phyloP scores from a whole-genome alignment of 75 land plant genomes.

The Pinus tabuliformis region DNA sequence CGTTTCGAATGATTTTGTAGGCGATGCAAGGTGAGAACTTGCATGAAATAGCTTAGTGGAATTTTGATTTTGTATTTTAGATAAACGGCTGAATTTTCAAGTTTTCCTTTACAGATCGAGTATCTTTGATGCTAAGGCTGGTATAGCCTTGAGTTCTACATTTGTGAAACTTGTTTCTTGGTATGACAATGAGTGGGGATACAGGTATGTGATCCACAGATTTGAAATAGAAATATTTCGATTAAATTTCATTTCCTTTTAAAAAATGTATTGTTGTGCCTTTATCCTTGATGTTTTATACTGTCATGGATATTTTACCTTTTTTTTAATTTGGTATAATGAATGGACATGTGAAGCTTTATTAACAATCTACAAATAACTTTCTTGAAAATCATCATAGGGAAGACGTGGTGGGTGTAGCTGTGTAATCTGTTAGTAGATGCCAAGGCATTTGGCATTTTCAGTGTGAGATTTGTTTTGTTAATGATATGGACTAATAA shows the following conservation, averaged over 20 bases:
- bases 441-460: neutral
- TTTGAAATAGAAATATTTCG: neutral
- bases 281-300: neutral
- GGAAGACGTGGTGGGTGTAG: neutral
- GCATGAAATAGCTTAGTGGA: neutral
- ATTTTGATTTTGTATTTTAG: neutral
- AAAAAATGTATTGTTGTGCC: no score
- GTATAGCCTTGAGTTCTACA: constrained; percentile 63
- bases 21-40: constrained; percentile 69
- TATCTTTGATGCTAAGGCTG: constrained; percentile 93
- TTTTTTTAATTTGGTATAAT: no score
- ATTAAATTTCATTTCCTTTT: neutral
- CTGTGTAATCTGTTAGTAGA: neutral
- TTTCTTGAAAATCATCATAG: neutral
- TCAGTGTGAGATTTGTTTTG: neutral
- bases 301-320: neutral
- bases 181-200: constrained; percentile 99
- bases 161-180: constrained; percentile 90
- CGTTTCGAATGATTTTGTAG: constrained; percentile 91
- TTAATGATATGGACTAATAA: neutral
- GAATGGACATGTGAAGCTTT: no score
- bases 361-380: no score
- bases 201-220: constrained; percentile 50
- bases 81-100: neutral
- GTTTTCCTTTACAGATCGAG: constrained; percentile 55